Percentiles rank a stretch among this genome's conserved stretches.
Evolutionary conservation across 257 asterid species (phyloP).

Genomic region (Solanum etuberosum): DNA sequence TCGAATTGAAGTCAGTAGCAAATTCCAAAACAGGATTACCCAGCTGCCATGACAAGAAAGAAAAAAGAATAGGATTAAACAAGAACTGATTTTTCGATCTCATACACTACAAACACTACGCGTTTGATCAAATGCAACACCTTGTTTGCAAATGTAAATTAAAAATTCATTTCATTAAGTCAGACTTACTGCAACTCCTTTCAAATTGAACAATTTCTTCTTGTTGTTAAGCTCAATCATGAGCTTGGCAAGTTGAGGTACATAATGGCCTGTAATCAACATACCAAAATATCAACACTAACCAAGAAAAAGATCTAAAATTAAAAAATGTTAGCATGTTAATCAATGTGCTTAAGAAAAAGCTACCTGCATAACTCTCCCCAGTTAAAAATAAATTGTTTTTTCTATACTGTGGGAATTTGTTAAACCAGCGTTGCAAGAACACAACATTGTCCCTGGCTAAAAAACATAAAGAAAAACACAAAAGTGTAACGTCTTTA

Average conservation of each 20-base stretch:
- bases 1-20: conserved; percentile 49
- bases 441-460: conserved; percentile 60
- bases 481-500: conserved; percentile 4
- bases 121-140: background rate
- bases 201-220: conserved; percentile 28
- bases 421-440: conserved; percentile 51
- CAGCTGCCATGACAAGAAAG: conserved; percentile 22
- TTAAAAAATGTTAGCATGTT: background rate
- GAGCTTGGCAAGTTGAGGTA: conserved; percentile 67
- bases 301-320: background rate
- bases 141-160: background rate
- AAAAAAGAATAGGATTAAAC: background rate
- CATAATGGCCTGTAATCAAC: conserved; percentile 39
- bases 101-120: background rate
- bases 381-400: conserved; percentile 45
- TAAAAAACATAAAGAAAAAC: conserved; percentile 10
- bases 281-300: background rate
- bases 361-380: conserved; percentile 63
- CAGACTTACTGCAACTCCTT: conserved; percentile 59
- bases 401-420: conserved; percentile 43
- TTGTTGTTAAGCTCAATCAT: conserved; percentile 43
- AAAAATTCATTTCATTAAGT: background rate
- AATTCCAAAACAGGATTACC: conserved; percentile 71
- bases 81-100: background rate
- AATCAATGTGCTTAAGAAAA: background rate